Evolutionary conservation across 73 alveolate genomes (phyloP), one percentile per base, ranked within the genome.

Genomic region (Durusdinium trenchii): DNA sequence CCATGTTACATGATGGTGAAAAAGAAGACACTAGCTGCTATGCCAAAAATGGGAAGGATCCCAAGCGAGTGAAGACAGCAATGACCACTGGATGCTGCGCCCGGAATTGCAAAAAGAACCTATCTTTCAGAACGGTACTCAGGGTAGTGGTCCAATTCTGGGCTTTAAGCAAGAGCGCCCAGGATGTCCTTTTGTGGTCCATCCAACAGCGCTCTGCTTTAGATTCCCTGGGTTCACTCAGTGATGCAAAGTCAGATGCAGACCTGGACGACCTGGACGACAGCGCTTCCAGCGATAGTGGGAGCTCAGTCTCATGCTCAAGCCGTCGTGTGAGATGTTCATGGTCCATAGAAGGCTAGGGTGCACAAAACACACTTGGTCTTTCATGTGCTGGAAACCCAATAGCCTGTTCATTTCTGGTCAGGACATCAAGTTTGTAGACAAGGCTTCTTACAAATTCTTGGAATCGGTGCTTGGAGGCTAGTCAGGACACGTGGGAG

Each of bases 391-490:
- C 38, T 26, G 42, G 6, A 23, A 18, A 57, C 69, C 23, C 69
- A 12, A 16, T 57, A 23, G 32, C 69, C 23, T 12, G 32, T 57
- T 23, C 79, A 16, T 23, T 16, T 18, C 43, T 76, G n/a, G 87
- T 6, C 87, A 76, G 87, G 87, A 54, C 87, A 76, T 38, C 61
- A 54, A 9, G 87, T 76, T 20, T 76, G 87, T 47, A 23, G 87
- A 4, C 54, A 76, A 76, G 47, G 43, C 60, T 76, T 76, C 20
- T 60, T 76, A 36, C 43, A 38, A 45, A 14, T 76, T 14, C 54
- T 76, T 28, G 87, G 87, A 12, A 76, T 76, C 60, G 42, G 87
- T 36, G 42, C 61, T 28, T 10, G 35, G 42, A 3, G 87, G 40
- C 60, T 76, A 14, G 87, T 76, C 43, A 38, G 87, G 40, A 76